These are phyloP conservation scores for Leccinum longicurvipes DNA, from an alignment of 768 basidiomycete genomes.

Conservation along the genomic window DNA sequence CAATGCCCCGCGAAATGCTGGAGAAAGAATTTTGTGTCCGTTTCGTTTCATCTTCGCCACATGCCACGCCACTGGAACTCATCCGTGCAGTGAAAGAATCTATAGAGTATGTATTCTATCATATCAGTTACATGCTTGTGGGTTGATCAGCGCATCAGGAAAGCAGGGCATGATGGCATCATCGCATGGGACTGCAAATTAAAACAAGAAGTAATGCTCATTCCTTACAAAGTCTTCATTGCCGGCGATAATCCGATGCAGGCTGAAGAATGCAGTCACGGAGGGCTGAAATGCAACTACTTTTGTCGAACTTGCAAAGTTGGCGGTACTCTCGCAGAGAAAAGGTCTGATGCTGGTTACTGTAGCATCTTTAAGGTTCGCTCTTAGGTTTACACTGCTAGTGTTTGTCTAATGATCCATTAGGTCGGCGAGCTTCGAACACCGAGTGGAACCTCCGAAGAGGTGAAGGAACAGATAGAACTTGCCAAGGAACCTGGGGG, in stretches of 20 bases:
- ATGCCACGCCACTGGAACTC: constrained; percentile 34
- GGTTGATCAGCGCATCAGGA: background rate
- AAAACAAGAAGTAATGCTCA: constrained; percentile 2
- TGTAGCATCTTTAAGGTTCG: constrained; percentile 17
- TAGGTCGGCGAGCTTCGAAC: no score
- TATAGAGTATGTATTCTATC: background rate
- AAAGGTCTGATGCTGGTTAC: constrained; percentile 27
- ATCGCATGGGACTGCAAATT: background rate
- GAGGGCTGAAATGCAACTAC: constrained; percentile 31
- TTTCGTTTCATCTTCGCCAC: constrained; percentile 33
- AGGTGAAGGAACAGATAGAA: constrained; percentile 3
- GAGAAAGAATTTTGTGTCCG: constrained; percentile 31
- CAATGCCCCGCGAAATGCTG: constrained; percentile 26
- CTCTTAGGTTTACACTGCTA: no score
- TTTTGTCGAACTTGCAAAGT: constrained; percentile 34
- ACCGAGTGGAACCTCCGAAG: no score
- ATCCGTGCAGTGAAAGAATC: constrained; percentile 28
- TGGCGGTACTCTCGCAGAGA: constrained; percentile 24
- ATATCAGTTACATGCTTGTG: background rate
- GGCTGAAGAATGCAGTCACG: constrained; percentile 33
- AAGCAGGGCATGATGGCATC: background rate
- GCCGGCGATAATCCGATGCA: constrained; percentile 38
- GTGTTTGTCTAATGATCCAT: no score
- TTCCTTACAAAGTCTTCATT: constrained; percentile 22
- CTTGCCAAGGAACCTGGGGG: constrained; percentile 4